Evolutionary conservation across 1,284 basidiomycete genomes (phyloP).

Genomic region (Athelia sp.): DNA sequence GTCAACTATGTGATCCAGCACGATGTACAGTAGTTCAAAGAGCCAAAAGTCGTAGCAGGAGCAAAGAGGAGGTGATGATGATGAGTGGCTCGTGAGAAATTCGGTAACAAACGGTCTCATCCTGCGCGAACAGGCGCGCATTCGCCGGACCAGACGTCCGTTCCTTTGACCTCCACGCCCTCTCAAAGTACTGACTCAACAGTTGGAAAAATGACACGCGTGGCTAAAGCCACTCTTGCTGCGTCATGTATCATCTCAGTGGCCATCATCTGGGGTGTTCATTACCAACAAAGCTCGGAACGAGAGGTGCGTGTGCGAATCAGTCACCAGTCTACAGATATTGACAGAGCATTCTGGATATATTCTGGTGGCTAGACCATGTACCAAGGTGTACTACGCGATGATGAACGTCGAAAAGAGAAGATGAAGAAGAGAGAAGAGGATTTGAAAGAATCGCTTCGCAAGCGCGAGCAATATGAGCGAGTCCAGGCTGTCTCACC

Average conservation of each 20-base stretch:
- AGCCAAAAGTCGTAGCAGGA: neutral
- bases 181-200: constrained; percentile 4
- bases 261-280: constrained; percentile 86
- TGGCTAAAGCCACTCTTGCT: constrained; percentile 74
- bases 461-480: constrained; percentile 66
- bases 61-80: neutral
- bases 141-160: too few species aligned
- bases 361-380: constrained; percentile 59
- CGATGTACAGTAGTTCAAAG: neutral
- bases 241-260: constrained; percentile 65
- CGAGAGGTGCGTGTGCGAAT: constrained; percentile 59
- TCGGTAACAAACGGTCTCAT: too few species aligned
- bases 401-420: constrained; percentile 75
- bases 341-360: neutral
- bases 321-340: neutral
- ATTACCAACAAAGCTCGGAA: constrained; percentile 84
- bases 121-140: too few species aligned
- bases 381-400: constrained; percentile 85
- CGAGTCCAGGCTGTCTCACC: constrained; percentile 50
- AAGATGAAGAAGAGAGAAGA: constrained; percentile 68
- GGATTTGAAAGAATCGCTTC: constrained; percentile 59
- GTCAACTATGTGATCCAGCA: neutral
- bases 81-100: constrained; percentile 1
- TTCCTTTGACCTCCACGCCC: neutral
- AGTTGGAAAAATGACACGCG: constrained; percentile 53